Percentiles rank a stretch among this genome's conserved stretches.
phyloP scores from a whole-genome alignment of 1,284 basidiomycete genomes.

The Afroboletus lepidellus region DNA sequence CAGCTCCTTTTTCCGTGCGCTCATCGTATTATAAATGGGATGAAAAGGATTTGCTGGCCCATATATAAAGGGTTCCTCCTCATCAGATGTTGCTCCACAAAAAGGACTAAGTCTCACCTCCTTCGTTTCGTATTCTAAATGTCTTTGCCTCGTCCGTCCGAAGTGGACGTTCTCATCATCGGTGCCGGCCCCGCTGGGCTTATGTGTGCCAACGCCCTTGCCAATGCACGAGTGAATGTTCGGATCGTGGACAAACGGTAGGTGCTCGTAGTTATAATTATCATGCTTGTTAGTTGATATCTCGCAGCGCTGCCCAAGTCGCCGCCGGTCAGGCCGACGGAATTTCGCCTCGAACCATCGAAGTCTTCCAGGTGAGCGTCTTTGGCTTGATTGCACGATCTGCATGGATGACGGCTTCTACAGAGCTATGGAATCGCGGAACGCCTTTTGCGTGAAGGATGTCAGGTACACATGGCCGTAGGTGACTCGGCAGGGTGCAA shows the following conservation, averaged over 20 bases:
- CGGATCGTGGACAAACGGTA: background rate
- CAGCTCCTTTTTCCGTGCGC: background rate
- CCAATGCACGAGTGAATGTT: background rate
- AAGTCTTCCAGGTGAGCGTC: background rate
- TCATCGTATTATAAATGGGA: background rate
- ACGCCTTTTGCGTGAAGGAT: background rate
- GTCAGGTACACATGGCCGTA: background rate
- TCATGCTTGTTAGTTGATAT: background rate
- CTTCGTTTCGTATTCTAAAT: slow-evolving; percentile 2
- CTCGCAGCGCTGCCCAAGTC: slow-evolving; percentile 15
- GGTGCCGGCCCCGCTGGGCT: background rate
- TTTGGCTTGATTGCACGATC: background rate
- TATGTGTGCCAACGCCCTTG: slow-evolving; percentile 1
- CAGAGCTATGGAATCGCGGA: background rate
- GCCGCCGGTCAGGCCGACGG: background rate
- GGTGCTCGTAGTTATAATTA: no score
- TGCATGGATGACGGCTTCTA: background rate
- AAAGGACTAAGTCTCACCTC: background rate
- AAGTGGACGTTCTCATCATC: slow-evolving; percentile 29
- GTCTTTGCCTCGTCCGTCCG: slow-evolving; percentile 16
- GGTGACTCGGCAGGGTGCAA: background rate
- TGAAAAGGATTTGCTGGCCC: background rate
- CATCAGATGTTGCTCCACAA: background rate
- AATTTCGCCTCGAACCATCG: background rate
- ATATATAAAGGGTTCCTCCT: slow-evolving; percentile 1